Percentiles rank a stretch among this genome's conserved stretches.
phyloP scores from a whole-genome alignment of 129 eudicot species.

The Flaveria robusta region DNA sequence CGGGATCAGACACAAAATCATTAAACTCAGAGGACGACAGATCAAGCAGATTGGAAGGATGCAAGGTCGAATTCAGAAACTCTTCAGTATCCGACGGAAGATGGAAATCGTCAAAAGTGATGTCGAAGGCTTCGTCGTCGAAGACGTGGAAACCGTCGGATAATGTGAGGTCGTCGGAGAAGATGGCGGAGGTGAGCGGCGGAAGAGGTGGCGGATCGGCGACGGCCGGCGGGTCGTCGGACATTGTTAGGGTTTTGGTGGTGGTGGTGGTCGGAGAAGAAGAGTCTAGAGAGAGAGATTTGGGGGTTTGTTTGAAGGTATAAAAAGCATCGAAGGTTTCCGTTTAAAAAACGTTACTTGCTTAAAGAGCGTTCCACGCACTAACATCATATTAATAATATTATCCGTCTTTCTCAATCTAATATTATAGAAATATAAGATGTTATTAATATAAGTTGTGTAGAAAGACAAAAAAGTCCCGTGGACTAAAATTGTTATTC shows the following conservation, averaged over 20 bases:
- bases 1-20: slow-evolving; percentile 28
- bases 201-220: slow-evolving; percentile 41
- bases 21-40: slow-evolving; percentile 26
- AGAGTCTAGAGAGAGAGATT: slow-evolving; percentile 28
- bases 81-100: slow-evolving; percentile 54
- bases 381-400: background rate
- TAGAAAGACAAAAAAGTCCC: no score
- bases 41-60: slow-evolving; percentile 17
- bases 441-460: no score
- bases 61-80: slow-evolving; percentile 34
- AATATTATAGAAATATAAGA: background rate
- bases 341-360: slow-evolving; percentile 25
- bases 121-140: slow-evolving; percentile 51
- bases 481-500: no score
- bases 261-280: slow-evolving; percentile 30
- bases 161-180: slow-evolving; percentile 35
- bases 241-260: slow-evolving; percentile 48
- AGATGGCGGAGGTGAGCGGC: slow-evolving; percentile 31
- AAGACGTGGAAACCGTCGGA: slow-evolving; percentile 29
- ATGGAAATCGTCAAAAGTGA: slow-evolving; percentile 59
- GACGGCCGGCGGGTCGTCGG: slow-evolving; percentile 40
- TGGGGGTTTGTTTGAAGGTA: slow-evolving; percentile 8
- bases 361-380: slow-evolving; percentile 25
- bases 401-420: background rate
- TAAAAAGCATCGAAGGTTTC: slow-evolving; percentile 9